These are phyloP conservation scores for Alternaria solani DNA, from an alignment of 2,329 filamentous ascomycete species.

Conservation along the genomic window DNA sequence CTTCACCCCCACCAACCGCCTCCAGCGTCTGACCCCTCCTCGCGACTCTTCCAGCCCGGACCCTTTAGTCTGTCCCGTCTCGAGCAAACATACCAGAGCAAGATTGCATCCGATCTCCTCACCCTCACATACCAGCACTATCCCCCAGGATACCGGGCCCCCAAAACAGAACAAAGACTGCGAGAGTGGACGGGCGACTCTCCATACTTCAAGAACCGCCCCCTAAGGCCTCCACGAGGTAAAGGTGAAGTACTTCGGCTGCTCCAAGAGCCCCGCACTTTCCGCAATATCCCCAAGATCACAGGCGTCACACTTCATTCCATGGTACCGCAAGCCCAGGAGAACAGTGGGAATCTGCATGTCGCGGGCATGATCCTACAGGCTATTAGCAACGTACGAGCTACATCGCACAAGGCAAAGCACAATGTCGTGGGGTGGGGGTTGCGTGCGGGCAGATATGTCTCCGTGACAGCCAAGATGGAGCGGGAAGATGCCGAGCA, in stretches of 20 bases:
- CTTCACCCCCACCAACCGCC: constrained; percentile 92
- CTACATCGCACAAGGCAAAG: constrained; percentile 73
- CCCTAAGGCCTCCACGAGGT: constrained; percentile 83
- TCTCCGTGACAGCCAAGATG: constrained; percentile 80
- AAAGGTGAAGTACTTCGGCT: constrained; percentile 73
- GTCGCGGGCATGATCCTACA: constrained; percentile 86
- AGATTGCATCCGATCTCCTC: constrained; percentile 86
- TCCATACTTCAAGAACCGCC: constrained; percentile 93
- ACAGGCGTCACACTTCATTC: constrained; percentile 82
- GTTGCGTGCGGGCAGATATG: constrained; percentile 73
- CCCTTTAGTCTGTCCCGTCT: constrained; percentile 89
- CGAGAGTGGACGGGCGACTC: constrained; percentile 88
- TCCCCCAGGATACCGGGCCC: constrained; percentile 75
- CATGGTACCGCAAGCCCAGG: constrained; percentile 71
- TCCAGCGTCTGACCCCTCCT: constrained; percentile 83
- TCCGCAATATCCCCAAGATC: constrained; percentile 85
- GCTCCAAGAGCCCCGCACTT: constrained; percentile 72
- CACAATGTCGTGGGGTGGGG: constrained; percentile 78
- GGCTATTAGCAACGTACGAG: constrained; percentile 81
- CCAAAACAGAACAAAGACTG: constrained; percentile 70
- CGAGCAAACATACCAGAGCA: constrained; percentile 88
- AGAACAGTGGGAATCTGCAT: constrained; percentile 78
- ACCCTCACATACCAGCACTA: constrained; percentile 87
- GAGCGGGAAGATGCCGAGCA: constrained; percentile 83
- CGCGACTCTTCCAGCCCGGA: constrained; percentile 86